phyloP scores from a whole-genome alignment of 768 basidiomycete genomes.

The Suillus americanus region DNA sequence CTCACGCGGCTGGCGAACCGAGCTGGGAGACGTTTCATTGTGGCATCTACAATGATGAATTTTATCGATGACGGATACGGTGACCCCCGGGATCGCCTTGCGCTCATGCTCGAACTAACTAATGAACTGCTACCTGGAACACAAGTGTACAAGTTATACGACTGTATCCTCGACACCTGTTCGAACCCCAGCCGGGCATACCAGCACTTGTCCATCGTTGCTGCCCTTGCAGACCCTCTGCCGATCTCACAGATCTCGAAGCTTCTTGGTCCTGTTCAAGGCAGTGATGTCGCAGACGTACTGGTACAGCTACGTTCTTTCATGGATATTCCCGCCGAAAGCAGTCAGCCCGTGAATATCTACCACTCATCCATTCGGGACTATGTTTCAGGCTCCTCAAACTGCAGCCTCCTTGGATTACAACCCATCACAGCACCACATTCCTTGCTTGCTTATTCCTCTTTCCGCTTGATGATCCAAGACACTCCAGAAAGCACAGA shows the following conservation, averaged over 20 bases:
- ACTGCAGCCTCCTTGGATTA: not conserved
- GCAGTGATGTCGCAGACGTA: not conserved
- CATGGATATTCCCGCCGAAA: not conserved
- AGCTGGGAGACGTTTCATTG: not conserved
- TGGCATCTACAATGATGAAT: not conserved
- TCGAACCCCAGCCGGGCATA: not conserved
- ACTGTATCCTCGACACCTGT: not conserved
- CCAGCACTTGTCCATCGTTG: not conserved
- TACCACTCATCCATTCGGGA: not conserved
- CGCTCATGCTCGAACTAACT: not conserved
- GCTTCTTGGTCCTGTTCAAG: not conserved
- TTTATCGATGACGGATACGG: not conserved
- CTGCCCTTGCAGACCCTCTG: not conserved
- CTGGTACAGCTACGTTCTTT: not conserved
- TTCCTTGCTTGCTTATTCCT: not conserved
- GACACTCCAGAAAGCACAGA: not conserved
- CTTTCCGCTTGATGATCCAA: not conserved
- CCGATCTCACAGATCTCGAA: not conserved
- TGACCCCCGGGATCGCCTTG: not conserved
- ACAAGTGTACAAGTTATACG: not conserved
- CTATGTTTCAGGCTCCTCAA: not conserved
- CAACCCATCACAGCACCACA: not conserved
- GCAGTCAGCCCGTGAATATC: not conserved
- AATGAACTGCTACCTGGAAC: not conserved
- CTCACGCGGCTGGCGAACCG: not conserved